Evolutionary conservation across 768 basidiomycete genomes (phyloP), one percentile per base, ranked within the genome.

Genomic region (Hygrophoropsis aurantiaca): DNA sequence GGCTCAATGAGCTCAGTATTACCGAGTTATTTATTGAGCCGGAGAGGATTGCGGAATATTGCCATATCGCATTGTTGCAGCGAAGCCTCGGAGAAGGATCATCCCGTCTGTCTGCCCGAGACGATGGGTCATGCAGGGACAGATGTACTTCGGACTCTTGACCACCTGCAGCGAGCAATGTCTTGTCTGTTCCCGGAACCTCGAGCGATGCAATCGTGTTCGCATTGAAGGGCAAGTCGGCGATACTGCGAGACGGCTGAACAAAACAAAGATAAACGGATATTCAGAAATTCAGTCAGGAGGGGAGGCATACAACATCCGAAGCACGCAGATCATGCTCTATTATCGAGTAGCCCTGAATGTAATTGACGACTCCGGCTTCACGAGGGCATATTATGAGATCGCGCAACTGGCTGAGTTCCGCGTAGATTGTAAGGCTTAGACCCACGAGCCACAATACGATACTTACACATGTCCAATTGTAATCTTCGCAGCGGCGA

Each of bases 21-120:
- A 92, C 81, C 5, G 87, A 87, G 62, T 93, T 93, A 65, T 92
- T 91, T 62, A 92, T 92, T 7, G 85, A 86, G 5, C 82, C 84
- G 1, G 67, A 58, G 15, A 87, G 67, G n/a, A 62, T 65, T 48
- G 68, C 70, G 34, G 79, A 78, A 55, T 73, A 77, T 41, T 80
- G 74, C 85, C 86, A 88, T 3, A 73, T 45, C 11, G 50, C 36
- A 48, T 18, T 44, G 15, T 51, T 51, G 39, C 47, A 47, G 7
- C 42, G 53, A 13, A 19, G 44, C 4, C 41, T 51, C 24, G 53
- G 46, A 30, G 54, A 44, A 16, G 46, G 42, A 26, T 55, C 52
- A 11, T 52, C 51, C 37, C 53, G 42, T 37, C 45, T 47, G 33
- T 56, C 55, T 23, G 55, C 54, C 50, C 56, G 62, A 16, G 63